These are phyloP conservation scores for Ogataea ramenticola DNA, from an alignment of 805 yeast species.

Conservation along the genomic window DNA sequence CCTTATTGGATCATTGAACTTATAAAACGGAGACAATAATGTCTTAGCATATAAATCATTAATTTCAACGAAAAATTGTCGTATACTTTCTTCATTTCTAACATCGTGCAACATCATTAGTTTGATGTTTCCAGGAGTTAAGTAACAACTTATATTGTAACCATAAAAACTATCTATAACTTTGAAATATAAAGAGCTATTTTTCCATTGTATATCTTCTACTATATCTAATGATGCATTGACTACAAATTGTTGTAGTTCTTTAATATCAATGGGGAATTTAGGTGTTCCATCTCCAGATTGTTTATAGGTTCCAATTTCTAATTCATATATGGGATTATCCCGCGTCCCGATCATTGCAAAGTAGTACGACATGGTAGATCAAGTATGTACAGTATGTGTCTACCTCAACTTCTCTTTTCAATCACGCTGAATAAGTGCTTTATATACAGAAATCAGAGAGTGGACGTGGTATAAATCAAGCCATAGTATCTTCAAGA, in stretches of 20 bases:
- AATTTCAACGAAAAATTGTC: conserved; percentile 76
- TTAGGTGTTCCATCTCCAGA: conserved; percentile 57
- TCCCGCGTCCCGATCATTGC: conserved; percentile 85
- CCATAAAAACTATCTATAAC: conserved; percentile 84
- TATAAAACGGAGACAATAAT: conserved; percentile 79
- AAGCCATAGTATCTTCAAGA: no score
- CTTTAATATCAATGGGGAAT: conserved; percentile 65
- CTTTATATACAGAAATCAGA: no score
- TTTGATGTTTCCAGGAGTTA: conserved; percentile 84
- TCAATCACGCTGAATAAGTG: no score
- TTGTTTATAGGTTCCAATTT: conserved; percentile 67
- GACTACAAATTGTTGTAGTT: conserved; percentile 79
- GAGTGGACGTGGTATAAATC: no score
- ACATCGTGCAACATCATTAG: conserved; percentile 64
- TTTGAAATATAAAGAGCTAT: conserved; percentile 59
- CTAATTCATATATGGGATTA: conserved; percentile 80
- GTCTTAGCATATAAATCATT: conserved; percentile 87
- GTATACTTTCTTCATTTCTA: conserved; percentile 63
- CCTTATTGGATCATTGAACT: conserved; percentile 64
- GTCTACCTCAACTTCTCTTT: no score
- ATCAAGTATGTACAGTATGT: background rate
- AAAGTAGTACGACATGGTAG: conserved; percentile 70
- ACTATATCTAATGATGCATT: conserved; percentile 88
- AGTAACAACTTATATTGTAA: conserved; percentile 69
- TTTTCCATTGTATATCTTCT: conserved; percentile 82